phyloP scores from a whole-genome alignment of 441 rosid species.

The Manihot esculenta region DNA sequence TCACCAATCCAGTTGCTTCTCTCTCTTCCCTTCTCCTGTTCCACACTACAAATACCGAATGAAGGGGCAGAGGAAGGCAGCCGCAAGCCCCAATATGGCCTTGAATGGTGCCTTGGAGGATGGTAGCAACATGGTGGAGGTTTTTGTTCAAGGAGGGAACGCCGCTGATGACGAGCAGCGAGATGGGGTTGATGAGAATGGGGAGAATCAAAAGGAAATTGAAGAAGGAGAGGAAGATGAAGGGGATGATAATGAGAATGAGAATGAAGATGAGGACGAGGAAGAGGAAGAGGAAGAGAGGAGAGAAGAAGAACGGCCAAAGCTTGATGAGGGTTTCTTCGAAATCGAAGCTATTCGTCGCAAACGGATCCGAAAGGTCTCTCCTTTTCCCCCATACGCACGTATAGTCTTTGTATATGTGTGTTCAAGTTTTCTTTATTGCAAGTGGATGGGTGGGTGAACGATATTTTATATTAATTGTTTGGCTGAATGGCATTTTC shows the following conservation, averaged over 20 bases:
- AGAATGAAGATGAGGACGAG: neutral
- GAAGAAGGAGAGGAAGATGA: slow-evolving; percentile 10
- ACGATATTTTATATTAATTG: neutral
- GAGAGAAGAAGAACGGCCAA: slow-evolving; percentile 61
- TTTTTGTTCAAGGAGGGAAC: slow-evolving; percentile 20
- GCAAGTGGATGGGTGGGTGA: neutral
- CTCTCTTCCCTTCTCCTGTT: no score
- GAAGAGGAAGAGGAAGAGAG: slow-evolving; percentile 31
- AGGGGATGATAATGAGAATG: slow-evolving; percentile 27
- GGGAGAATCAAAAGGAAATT: slow-evolving; percentile 34
- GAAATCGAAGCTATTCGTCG: slow-evolving; percentile 99
- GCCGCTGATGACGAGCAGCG: slow-evolving; percentile 26
- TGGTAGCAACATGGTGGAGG: slow-evolving; percentile 6
- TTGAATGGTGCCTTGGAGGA: slow-evolving; percentile 24
- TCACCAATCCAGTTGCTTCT: no score
- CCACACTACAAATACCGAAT: neutral
- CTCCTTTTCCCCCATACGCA: neutral
- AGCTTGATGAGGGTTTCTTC: slow-evolving; percentile 86
- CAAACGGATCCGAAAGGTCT: slow-evolving; percentile 82
- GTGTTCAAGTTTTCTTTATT: no score
- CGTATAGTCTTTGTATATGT: neutral
- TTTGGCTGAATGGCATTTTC: slow-evolving; percentile 10
- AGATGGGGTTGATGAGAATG: slow-evolving; percentile 19
- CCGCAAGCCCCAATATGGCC: slow-evolving; percentile 9
- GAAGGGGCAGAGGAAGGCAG: slow-evolving; percentile 32